phyloP scores from a whole-genome alignment of 352 stramenopile species.

The Blastocystis sp. region DNA sequence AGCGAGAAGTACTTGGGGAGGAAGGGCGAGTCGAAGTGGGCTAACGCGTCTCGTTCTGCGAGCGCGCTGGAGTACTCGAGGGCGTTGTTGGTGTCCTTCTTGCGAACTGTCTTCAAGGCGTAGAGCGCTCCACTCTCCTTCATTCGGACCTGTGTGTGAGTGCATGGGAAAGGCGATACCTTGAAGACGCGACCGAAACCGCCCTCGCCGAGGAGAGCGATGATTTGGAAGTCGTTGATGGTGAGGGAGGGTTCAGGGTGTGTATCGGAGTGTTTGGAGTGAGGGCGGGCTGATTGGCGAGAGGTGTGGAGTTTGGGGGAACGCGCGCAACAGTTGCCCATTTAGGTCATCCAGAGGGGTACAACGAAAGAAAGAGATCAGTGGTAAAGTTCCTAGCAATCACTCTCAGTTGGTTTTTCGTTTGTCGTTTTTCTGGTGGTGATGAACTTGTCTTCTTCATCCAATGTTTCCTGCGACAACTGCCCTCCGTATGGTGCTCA shows the following conservation, averaged over 20 bases:
- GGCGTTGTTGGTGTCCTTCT: slow-evolving; percentile 87
- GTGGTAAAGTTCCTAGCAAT: too few relatives aligned
- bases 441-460: too few relatives aligned
- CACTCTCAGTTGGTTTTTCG: too few relatives aligned
- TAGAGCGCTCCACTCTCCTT: slow-evolving; percentile 82
- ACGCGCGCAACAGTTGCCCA: background rate
- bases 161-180: slow-evolving; percentile 75
- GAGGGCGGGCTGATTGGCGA: background rate
- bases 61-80: slow-evolving; percentile 76
- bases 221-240: slow-evolving; percentile 84
- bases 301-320: background rate
- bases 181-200: slow-evolving; percentile 84
- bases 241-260: background rate
- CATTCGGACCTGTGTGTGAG: slow-evolving; percentile 77
- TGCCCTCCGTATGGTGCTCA: too few relatives aligned
- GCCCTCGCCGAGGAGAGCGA: slow-evolving; percentile 85
- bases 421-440: too few relatives aligned
- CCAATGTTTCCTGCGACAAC: too few relatives aligned
- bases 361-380: too few relatives aligned
- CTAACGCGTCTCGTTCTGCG: slow-evolving; percentile 91
- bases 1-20: background rate
- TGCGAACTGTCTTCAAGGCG: slow-evolving; percentile 88
- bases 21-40: slow-evolving; percentile 91
- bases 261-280: background rate
- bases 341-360: background rate